Conservation (phyloP, 495 filamentous ascomycete species). For the Xylona heveae region DNA sequence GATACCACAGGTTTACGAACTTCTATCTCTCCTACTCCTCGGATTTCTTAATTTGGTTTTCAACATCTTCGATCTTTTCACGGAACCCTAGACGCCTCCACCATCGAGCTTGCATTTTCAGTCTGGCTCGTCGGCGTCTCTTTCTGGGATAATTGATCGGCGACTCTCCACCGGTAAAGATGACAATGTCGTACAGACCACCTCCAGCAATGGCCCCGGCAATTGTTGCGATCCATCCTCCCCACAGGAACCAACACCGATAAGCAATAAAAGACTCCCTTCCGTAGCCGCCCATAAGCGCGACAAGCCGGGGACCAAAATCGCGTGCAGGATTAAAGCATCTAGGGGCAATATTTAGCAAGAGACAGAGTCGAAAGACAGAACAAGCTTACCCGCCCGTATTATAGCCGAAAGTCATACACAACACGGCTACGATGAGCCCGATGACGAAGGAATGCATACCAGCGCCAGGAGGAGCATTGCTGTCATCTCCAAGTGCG, state of each 20-base stretch:
- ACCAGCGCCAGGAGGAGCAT: conserved; percentile 30
- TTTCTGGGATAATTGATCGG: conserved; percentile 28
- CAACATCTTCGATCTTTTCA: too few species aligned
- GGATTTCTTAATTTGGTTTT: too few species aligned
- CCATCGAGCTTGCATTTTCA: too few species aligned
- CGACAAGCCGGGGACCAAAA: conserved; percentile 8
- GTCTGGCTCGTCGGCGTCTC: conserved; percentile 15
- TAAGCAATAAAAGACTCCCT: conserved; percentile 17
- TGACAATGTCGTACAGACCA: conserved; percentile 28
- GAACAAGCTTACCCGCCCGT: conserved; percentile 4
- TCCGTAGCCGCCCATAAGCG: conserved; percentile 22
- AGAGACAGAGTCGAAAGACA: too few species aligned
- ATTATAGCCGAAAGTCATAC: conserved; percentile 4
- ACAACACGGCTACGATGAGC: conserved; percentile 3
- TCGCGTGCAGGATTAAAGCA: conserved; percentile 6
- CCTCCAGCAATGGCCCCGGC: conserved; percentile 23
- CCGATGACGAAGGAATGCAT: conserved; percentile 20
- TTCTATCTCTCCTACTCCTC: too few species aligned
- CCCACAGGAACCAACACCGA: conserved; percentile 27
- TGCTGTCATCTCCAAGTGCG: conserved; percentile 31
- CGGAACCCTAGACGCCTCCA: too few species aligned
- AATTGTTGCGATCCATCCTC: conserved; percentile 25
- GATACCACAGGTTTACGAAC: too few species aligned
- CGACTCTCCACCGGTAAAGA: conserved; percentile 30
- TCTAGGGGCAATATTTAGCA: too few species aligned